These are phyloP conservation scores for Rhododendron ovatum DNA, from an alignment of 148 eudicot species.

Conservation along the genomic window DNA sequence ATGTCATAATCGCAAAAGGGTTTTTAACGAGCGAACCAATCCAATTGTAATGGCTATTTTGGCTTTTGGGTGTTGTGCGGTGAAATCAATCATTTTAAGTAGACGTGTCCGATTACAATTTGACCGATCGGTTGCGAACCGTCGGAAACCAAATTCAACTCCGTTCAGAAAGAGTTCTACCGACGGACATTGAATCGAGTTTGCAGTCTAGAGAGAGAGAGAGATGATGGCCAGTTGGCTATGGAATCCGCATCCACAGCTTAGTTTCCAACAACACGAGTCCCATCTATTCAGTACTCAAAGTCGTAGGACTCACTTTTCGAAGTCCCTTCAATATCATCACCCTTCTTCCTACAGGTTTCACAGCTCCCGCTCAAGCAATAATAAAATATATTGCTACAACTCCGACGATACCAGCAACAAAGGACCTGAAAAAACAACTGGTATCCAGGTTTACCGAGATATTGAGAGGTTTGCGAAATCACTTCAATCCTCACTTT, in stretches of 20 bases:
- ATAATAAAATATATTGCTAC: conserved; percentile 9
- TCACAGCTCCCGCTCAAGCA: background rate
- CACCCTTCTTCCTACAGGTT: background rate
- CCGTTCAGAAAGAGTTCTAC: background rate
- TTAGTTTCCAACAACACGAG: conserved; percentile 5
- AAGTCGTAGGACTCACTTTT: background rate
- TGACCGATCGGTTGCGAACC: background rate
- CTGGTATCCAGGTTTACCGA: conserved; percentile 64
- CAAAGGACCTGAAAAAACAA: conserved; percentile 26
- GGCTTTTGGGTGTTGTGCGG: background rate
- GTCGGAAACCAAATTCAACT: background rate
- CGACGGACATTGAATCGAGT: background rate
- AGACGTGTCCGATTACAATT: background rate
- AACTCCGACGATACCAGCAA: conserved; percentile 22
- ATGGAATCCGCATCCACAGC: conserved; percentile 15
- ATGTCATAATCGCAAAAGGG: too few species aligned
- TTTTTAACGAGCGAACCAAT: too few species aligned
- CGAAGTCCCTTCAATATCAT: conserved; percentile 1
- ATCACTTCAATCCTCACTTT: background rate
- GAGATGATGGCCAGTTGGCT: conserved; percentile 10
- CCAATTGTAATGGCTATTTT: too few species aligned
- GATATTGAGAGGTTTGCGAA: conserved; percentile 65
- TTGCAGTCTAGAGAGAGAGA: background rate
- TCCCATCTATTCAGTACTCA: background rate
- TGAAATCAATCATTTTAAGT: background rate